Base-by-base conservation (phyloP, 1,139 yeast genomes). In the Sugiyamaella novakii region DNA sequence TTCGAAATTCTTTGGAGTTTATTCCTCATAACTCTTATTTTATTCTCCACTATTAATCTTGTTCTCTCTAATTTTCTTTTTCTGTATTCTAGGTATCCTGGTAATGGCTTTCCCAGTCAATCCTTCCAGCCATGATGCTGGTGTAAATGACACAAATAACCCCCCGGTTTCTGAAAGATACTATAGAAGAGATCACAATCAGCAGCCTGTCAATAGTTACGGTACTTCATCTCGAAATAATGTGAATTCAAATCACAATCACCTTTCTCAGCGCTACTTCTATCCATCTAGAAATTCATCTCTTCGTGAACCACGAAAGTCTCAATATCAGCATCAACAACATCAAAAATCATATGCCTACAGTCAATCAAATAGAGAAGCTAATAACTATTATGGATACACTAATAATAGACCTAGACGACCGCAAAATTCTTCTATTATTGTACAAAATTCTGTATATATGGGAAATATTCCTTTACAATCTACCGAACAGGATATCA, bases 401-500 rank as follows among this genome's bases (percentile, higher is more conserved):
- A n/a, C n/a, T n/a, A n/a, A n/a, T n/a, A n/a, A n/a, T n/a, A n/a
- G n/a, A n/a, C n/a, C n/a, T n/a, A n/a, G n/a, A n/a, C n/a, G n/a
- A n/a, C n/a, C n/a, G n/a, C n/a, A n/a, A n/a, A n/a, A n/a, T n/a
- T n/a, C n/a, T n/a, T n/a, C n/a, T n/a, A n/a, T n/a, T n/a, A 41
- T 41, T 31, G 18, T 22, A 22, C 33, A 19, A 12, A 41, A 41
- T 30, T 31, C 45, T 19, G 49, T 50, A 2, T 50, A 47, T 27
- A 47, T 50, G 18, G 53, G 51, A 19, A 47, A 50, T 33, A 36
- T 50, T 8, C 47, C 53, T 25, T 29, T 37, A 10, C 34, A 43
- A 17, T 38, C 45, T 17, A 40, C 51, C 10, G 49, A 50, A 19
- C 30, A 43, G 21, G 50, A 43, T 30, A 22, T 50, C 7, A 27